Evolutionary conservation across 2,329 filamentous ascomycete genomes (phyloP), one percentile per base, ranked within the genome.

Genomic region (Xylariaceae sp.): DNA sequence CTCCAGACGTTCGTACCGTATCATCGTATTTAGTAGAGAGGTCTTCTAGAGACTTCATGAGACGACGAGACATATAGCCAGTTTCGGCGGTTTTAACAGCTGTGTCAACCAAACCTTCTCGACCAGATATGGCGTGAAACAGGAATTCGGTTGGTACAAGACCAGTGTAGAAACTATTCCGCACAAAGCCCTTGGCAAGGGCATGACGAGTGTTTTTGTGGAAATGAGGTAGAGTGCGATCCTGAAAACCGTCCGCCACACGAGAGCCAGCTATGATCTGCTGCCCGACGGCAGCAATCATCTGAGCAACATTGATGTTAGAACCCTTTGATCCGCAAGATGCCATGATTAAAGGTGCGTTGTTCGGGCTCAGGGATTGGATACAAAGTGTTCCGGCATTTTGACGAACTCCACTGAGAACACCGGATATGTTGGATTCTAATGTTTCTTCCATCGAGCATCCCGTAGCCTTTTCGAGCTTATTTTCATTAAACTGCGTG

Each of bases 51-150:
- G 91, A 96, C 74, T 99, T 99, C 93, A 99, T 99, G 69, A 99
- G 73, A 63, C 94, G 87, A 75, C 94, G 87, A 59, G 93, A 97
- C 94, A 99, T 99, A 75, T 99, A 99, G 60, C 94, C 94, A 9
- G 94, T 99, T 73, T 99, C 94, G 47, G 94, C 94, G 47, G 94
- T 99, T 78, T 99, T 99, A 76, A 97, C 94, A 57, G 94, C 94
- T 2, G 94, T 99, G 82, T 99, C 94, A 67, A 99, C 92, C 62
- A 99, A 78, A 84, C 94, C 94, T 84, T 97, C 94, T 85, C 94
- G 89, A 65, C 94, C 94, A 66, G 92, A 96, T 76, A 97, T 97
- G 62, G 94, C 94, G 82, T 99, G 94, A 75, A 99, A 97, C 52
- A 97, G 83, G 72, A 99, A 97, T 67, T 99, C 94, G 0, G 90